Conservation (phyloP, 2,329 filamentous ascomycete genomes). For the Laburnicola sp. region DNA sequence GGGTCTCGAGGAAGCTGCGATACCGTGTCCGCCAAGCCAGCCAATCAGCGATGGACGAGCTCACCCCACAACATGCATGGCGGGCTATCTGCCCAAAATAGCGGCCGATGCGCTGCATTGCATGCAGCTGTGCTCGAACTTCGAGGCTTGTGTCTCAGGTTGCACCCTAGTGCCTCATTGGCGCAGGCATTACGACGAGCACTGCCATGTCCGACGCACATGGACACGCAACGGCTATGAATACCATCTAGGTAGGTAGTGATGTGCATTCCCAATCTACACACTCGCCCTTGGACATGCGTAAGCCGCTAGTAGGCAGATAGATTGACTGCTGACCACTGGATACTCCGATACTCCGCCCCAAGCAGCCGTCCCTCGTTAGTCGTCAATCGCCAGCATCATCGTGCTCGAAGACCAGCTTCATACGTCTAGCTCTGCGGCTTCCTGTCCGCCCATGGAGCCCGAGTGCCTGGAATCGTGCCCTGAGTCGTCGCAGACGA, state of each 20-base stretch:
- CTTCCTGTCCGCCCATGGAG: constrained; percentile 29
- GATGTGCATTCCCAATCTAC: constrained; percentile 5
- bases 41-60: constrained; percentile 18
- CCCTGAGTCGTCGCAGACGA: constrained; percentile 5
- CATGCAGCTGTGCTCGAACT: constrained; percentile 12
- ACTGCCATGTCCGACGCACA: constrained; percentile 11
- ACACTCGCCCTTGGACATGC: constrained; percentile 1
- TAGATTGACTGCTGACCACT: constrained; percentile 7
- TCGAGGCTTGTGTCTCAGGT: constrained; percentile 23
- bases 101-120: constrained; percentile 13
- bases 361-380: constrained; percentile 10
- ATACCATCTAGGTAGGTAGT: constrained; percentile 9
- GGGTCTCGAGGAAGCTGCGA: constrained; percentile 19
- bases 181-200: constrained; percentile 10
- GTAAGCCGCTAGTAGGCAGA: constrained; percentile 1
- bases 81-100: constrained; percentile 24
- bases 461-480: constrained; percentile 22
- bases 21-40: constrained; percentile 13
- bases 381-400: constrained; percentile 11
- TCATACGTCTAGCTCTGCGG: constrained; percentile 5
- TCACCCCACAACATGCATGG: constrained; percentile 22
- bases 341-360: constrained; percentile 15
- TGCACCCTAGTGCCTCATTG: constrained; percentile 5
- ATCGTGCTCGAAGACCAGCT: constrained; percentile 8
- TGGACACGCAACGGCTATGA: constrained; percentile 13